These are phyloP conservation scores for Neodidymelliopsis sp. DNA, from an alignment of 2,329 filamentous ascomycete genomes.

Conservation along the genomic window DNA sequence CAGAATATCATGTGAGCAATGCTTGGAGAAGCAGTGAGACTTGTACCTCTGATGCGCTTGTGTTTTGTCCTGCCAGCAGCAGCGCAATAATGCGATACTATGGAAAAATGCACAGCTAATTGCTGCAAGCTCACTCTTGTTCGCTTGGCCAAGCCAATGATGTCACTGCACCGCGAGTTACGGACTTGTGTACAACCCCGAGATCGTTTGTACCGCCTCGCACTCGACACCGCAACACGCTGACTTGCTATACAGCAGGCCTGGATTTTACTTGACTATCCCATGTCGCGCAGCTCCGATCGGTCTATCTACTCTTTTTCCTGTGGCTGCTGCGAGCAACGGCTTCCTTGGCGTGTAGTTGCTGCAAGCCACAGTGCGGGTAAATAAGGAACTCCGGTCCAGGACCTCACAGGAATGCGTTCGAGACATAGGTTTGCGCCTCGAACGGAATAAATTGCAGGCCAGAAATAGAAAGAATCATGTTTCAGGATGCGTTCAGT, in stretches of 20 bases:
- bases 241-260: neutral
- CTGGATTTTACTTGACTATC: neutral
- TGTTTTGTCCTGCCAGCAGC: no score
- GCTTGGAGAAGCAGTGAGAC: no score
- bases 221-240: neutral
- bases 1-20: no score
- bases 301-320: neutral
- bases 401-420: neutral
- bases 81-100: no score
- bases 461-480: no score
- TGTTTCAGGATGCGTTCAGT: constrained; percentile 1
- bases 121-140: no score
- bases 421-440: no score
- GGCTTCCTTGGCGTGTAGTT: neutral
- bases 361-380: neutral
- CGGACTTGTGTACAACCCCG: constrained; percentile 14
- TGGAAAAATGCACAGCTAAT: no score
- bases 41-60: no score
- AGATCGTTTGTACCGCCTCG: constrained; percentile 1
- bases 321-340: neutral
- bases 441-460: no score
- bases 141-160: no score
- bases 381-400: neutral
- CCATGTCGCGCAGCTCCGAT: neutral
- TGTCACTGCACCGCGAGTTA: no score